These are phyloP conservation scores for Aspergillus sojae DNA, from an alignment of 2,329 filamentous ascomycete species.

Conservation along the genomic window DNA sequence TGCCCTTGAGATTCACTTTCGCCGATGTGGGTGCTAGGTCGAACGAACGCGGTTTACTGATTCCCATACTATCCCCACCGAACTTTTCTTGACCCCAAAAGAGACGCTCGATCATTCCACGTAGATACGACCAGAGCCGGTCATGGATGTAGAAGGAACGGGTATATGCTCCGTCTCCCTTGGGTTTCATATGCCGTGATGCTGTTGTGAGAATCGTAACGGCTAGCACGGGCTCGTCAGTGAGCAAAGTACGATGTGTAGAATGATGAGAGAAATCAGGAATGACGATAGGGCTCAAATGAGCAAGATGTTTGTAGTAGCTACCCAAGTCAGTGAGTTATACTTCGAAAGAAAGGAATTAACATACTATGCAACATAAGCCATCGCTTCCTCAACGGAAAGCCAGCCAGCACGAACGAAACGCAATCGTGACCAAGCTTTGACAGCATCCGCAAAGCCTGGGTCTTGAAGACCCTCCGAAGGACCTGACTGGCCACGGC, in stretches of 20 bases:
- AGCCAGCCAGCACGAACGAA: conserved; percentile 99
- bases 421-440: conserved; percentile 86
- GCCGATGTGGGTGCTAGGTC: conserved; percentile 60
- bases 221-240: conserved; percentile 88
- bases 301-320: conserved; percentile 89
- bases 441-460: conserved; percentile 66
- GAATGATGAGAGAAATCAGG: conserved; percentile 85
- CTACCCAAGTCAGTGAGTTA: conserved; percentile 43
- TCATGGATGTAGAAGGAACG: conserved; percentile 91
- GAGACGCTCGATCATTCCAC: conserved; percentile 92
- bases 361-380: conserved; percentile 86
- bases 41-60: conserved; percentile 70
- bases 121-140: conserved; percentile 90
- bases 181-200: conserved; percentile 80
- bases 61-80: conserved; percentile 66
- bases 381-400: conserved; percentile 87
- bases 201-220: conserved; percentile 90
- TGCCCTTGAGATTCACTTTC: conserved; percentile 64
- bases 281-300: conserved; percentile 89
- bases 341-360: conserved; percentile 10
- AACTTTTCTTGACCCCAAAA: conserved; percentile 97
- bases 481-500: conserved; percentile 29
- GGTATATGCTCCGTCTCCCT: conserved; percentile 77
- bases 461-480: conserved; percentile 37
- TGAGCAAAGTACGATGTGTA: conserved; percentile 77